Conservation (phyloP, 768 basidiomycete genomes). For the Tylopilus intermedius region DNA sequence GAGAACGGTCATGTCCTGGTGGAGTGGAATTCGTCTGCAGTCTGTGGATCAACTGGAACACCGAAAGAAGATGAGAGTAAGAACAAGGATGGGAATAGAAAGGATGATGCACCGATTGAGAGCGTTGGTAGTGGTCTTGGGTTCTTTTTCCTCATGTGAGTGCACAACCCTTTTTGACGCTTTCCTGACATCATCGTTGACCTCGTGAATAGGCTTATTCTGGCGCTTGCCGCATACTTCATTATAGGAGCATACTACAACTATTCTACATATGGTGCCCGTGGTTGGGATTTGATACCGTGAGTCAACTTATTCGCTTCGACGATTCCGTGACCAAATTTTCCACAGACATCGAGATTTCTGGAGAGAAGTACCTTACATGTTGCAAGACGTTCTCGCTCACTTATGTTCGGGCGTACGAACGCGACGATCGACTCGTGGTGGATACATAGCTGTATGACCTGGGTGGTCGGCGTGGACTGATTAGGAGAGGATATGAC, state of each 20-base stretch:
- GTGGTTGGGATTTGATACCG: constrained; percentile 81
- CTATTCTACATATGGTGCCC: constrained; percentile 81
- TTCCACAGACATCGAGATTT: constrained; percentile 74
- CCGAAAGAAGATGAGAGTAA: constrained; percentile 27
- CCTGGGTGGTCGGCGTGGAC: background rate
- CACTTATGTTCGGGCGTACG: constrained; percentile 73
- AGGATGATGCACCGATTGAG: constrained; percentile 31
- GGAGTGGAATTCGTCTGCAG: constrained; percentile 60
- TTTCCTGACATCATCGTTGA: background rate
- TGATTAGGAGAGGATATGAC: constrained; percentile 1
- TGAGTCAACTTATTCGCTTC: constrained; percentile 37
- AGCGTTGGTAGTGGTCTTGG: constrained; percentile 71
- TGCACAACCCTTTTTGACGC: constrained; percentile 2
- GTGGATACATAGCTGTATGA: constrained; percentile 76
- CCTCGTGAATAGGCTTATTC: constrained; percentile 45
- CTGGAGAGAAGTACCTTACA: constrained; percentile 85
- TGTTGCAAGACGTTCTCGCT: constrained; percentile 71
- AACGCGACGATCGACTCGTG: constrained; percentile 59
- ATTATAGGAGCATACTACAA: constrained; percentile 81
- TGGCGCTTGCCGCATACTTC: constrained; percentile 70
- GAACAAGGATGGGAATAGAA: constrained; percentile 11
- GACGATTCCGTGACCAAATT: constrained; percentile 5
- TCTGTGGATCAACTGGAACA: constrained; percentile 40
- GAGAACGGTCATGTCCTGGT: constrained; percentile 49
- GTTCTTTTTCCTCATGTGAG: constrained; percentile 85